A percentile compares a stretch with the other conserved stretches of the same genome.
These are phyloP conservation scores for Backusella psychrophila DNA, from an alignment of 192 early-diverging fungal genomes.

Conservation along the genomic window DNA sequence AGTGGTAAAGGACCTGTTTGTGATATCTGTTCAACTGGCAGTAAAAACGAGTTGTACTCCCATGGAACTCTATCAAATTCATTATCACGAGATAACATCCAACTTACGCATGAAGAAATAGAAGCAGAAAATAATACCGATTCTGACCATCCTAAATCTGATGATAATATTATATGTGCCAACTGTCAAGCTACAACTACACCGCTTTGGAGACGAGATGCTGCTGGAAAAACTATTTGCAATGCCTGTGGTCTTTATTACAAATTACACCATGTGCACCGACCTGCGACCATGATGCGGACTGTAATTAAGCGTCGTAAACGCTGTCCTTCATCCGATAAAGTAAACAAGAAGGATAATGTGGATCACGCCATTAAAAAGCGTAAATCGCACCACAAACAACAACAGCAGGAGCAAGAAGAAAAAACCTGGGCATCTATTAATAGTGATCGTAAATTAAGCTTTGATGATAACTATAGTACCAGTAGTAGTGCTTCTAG, in stretches of 20 bases:
- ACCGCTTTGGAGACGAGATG: constrained; percentile 76
- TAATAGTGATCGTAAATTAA: not conserved
- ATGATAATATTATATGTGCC: constrained; percentile 44
- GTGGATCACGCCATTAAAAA: not conserved
- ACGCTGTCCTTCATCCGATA: constrained; percentile 26
- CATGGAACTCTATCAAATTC: not conserved
- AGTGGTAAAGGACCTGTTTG: constrained; percentile 29
- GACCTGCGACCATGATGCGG: constrained; percentile 72
- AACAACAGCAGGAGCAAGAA: not conserved
- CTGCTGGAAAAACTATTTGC: constrained; percentile 72
- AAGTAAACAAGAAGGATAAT: not conserved
- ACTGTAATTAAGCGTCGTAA: constrained; percentile 67
- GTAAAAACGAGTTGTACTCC: not conserved
- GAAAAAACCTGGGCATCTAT: not conserved
- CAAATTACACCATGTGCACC: constrained; percentile 69
- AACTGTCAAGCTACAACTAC: constrained; percentile 74
- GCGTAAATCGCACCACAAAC: not conserved
- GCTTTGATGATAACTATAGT: not conserved
- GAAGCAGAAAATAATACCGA: not conserved
- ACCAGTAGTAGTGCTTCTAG: not conserved
- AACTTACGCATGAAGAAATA: not conserved
- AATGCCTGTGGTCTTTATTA: constrained; percentile 94
- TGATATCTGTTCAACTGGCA: constrained; percentile 16
- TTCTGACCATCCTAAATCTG: not conserved
- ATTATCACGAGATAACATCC: not conserved